Percentiles rank a stretch among this genome's conserved stretches.
Conservation (phyloP, 352 stramenopile genomes). For the Globisporangium nagaii region DNA sequence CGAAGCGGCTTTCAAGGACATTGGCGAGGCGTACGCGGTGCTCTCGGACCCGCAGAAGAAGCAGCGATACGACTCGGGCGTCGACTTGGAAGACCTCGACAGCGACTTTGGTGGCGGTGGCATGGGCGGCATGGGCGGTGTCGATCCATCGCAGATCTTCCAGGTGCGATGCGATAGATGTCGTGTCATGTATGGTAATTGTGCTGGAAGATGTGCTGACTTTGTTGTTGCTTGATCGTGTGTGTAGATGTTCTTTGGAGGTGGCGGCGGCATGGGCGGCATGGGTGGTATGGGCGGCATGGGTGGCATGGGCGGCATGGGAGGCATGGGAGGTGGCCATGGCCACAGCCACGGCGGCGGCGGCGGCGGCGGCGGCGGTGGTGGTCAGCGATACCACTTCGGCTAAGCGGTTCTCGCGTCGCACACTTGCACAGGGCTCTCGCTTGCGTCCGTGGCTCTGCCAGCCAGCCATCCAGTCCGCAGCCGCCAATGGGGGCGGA, state of each 20-base stretch:
- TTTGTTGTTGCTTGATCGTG: neutral
- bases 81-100: constrained; percentile 93
- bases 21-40: constrained; percentile 95
- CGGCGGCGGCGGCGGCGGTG: constrained; percentile 19
- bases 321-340: constrained; percentile 31
- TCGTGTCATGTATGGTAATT: neutral
- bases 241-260: constrained; percentile 78
- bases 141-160: constrained; percentile 83
- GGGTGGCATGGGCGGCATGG: constrained; percentile 50
- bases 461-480: neutral
- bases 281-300: constrained; percentile 26
- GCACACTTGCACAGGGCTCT: constrained; percentile 2
- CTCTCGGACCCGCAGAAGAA: constrained; percentile 92
- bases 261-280: constrained; percentile 28
- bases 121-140: constrained; percentile 78
- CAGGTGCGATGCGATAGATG: constrained; percentile 29
- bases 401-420: constrained; percentile 27
- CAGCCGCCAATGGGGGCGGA: neutral
- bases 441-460: neutral
- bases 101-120: constrained; percentile 75
- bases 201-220: neutral
- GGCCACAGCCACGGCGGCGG: constrained; percentile 23
- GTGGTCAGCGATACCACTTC: constrained; percentile 77
- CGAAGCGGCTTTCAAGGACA: constrained; percentile 93
- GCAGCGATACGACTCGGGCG: constrained; percentile 92